Evolutionary conservation across 805 yeast genomes (phyloP).

Genomic region (Nakazawaea holstii): DNA sequence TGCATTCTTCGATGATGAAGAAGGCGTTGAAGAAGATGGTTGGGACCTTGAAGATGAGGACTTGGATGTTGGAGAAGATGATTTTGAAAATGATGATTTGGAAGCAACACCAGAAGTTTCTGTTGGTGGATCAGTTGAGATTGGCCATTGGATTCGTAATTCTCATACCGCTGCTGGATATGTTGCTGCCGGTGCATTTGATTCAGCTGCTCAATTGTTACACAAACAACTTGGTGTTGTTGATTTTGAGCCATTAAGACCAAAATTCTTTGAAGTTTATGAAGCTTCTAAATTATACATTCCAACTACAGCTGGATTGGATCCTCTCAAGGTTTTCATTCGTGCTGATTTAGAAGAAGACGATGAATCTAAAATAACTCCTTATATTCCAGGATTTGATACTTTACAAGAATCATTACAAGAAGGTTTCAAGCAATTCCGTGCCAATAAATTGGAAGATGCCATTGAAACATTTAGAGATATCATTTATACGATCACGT

Average conservation of each 20-base stretch:
- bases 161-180: slow-evolving; percentile 88
- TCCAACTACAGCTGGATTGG: slow-evolving; percentile 69
- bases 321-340: slow-evolving; percentile 63
- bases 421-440: slow-evolving; percentile 78
- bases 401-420: slow-evolving; percentile 54
- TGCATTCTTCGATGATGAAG: slow-evolving; percentile 36
- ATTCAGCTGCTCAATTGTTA: slow-evolving; percentile 89
- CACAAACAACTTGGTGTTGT: slow-evolving; percentile 85
- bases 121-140: slow-evolving; percentile 41
- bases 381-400: slow-evolving; percentile 72
- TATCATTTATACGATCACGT: slow-evolving; percentile 69
- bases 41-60: slow-evolving; percentile 85
- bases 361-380: slow-evolving; percentile 43
- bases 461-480: slow-evolving; percentile 79
- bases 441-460: slow-evolving; percentile 73
- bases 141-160: slow-evolving; percentile 79
- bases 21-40: slow-evolving; percentile 55
- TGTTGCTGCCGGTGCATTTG: slow-evolving; percentile 95
- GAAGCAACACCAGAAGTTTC: slow-evolving; percentile 29
- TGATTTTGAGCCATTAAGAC: slow-evolving; percentile 81
- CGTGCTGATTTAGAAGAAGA: slow-evolving; percentile 62
- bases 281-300: slow-evolving; percentile 72
- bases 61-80: slow-evolving; percentile 57
- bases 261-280: slow-evolving; percentile 79
- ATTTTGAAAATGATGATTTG: slow-evolving; percentile 25